Conservation (phyloP, 495 filamentous ascomycete species). For the Hypoxylon intermedium region DNA sequence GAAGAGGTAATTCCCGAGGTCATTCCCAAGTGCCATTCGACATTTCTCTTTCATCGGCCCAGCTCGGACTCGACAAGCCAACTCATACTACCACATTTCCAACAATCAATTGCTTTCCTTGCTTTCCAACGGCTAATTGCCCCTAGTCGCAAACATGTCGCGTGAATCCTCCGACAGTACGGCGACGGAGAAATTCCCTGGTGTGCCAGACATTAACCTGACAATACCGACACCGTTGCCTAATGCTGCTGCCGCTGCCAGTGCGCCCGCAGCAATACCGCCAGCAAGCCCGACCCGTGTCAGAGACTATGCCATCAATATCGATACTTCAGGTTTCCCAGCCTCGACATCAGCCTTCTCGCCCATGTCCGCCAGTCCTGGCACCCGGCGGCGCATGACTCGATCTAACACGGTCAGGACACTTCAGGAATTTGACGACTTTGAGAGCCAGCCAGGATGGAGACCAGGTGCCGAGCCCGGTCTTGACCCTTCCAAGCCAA, state of each 20-base stretch:
- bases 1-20: no score
- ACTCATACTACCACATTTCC: background rate
- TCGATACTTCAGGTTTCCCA: constrained; percentile 6
- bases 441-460: constrained; percentile 49
- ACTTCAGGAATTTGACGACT: constrained; percentile 55
- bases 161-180: constrained; percentile 22
- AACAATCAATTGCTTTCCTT: background rate
- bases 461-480: constrained; percentile 74
- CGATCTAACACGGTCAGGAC: constrained; percentile 50
- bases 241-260: background rate
- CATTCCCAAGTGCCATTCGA: background rate
- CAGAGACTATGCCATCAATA: constrained; percentile 7
- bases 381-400: constrained; percentile 42
- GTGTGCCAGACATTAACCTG: constrained; percentile 9
- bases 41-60: no score
- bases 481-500: constrained; percentile 71
- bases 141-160: constrained; percentile 17
- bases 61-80: no score
- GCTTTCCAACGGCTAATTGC: background rate
- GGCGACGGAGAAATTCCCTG: constrained; percentile 30
- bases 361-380: constrained; percentile 14
- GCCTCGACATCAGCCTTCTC: background rate
- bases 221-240: background rate
- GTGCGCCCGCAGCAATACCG: constrained; percentile 3
- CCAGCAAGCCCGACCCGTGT: background rate